Percentiles rank a stretch among this genome's conserved stretches.
These are phyloP conservation scores for Penicillium cataractarum DNA, from an alignment of 495 filamentous ascomycete species.

Conservation along the genomic window DNA sequence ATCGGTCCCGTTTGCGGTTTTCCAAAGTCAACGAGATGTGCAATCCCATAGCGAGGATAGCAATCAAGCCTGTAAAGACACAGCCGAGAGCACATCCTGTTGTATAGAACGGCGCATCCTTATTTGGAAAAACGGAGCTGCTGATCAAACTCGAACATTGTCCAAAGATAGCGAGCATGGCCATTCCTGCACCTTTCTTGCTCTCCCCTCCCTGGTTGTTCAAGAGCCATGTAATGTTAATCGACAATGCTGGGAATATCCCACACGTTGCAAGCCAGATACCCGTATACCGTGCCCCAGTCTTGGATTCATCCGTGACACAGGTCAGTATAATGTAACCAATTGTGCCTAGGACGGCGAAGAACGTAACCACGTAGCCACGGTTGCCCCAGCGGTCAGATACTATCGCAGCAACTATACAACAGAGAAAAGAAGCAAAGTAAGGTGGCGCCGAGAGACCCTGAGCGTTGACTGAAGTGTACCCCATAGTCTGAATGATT, in stretches of 20 bases:
- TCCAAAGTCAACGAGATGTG: conserved; percentile 30
- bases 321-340: conserved; percentile 70
- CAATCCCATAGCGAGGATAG: conserved; percentile 31
- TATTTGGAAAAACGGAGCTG: conserved; percentile 31
- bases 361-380: conserved; percentile 60
- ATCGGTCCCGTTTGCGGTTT: conserved; percentile 32
- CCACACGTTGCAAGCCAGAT: conserved; percentile 67
- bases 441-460: conserved; percentile 76
- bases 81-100: conserved; percentile 34
- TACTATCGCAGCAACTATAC: conserved; percentile 60
- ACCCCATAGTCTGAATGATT: conserved; percentile 72
- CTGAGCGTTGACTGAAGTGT: conserved; percentile 65
- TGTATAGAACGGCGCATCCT: conserved; percentile 32
- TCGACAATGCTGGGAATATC: conserved; percentile 61
- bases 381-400: conserved; percentile 68
- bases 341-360: conserved; percentile 59
- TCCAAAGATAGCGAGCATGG: conserved; percentile 36
- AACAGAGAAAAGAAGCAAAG: conserved; percentile 67
- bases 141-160: conserved; percentile 36
- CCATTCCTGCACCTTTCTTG: conserved; percentile 37
- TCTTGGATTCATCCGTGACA: conserved; percentile 37
- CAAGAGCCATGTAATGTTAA: conserved; percentile 67
- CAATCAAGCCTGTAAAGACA: conserved; percentile 35
- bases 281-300: conserved; percentile 59
- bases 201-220: conserved; percentile 62